Base-by-base conservation (phyloP, 129 eudicot species). In the Calendula officinalis region DNA sequence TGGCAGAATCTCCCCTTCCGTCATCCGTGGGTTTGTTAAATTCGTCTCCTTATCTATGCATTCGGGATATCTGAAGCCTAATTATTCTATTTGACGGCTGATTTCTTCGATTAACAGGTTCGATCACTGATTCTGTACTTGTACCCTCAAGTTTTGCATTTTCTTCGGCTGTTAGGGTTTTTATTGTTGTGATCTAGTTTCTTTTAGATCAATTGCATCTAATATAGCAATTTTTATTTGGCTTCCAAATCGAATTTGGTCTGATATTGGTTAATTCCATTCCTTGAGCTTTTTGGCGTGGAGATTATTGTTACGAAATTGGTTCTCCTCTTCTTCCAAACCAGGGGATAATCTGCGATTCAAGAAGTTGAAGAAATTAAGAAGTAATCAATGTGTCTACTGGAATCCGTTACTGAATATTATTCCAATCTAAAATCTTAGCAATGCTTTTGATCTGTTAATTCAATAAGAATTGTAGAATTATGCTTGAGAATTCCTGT, bases 1-100 rank as follows among this genome's bases (percentile, higher is more conserved):
- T 67, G 75, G 51, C 66, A 48, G 68, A 70, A 70, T 70, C 75
- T 69, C 39, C 11, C 36, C 7, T 55, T 68, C 64, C 64, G 66
- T 69, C 66, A 68, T 56, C 66, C 39, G 12, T 56, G 66, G 74
- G 65, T 17, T 35, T 30, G 35, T 56, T 8, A 34, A 42, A 45
- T 56, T 48, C 30, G 16, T 60, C 41, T 60, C 32, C 32, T n/a
- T 34, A 68, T 43, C 56, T 68, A 55, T 11, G 8, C 64, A 33
- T 48, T 22, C 64, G 27, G 16, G 60, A 66, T 56, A 4, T 42
- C 2, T 54, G 63, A 67, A 55, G 64, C 55, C 55, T 54, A 41
- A 67, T 14, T 34, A 7, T 34, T 42, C 7, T 55, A 14, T 32
- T 40, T 54, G 53, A 66, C 71, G 41, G 54, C 72, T 41, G 54